Percentiles rank a stretch among this genome's conserved stretches.
These are phyloP conservation scores for Rhododendron kiyosumense DNA, from an alignment of 148 eudicot genomes.

Conservation along the genomic window DNA sequence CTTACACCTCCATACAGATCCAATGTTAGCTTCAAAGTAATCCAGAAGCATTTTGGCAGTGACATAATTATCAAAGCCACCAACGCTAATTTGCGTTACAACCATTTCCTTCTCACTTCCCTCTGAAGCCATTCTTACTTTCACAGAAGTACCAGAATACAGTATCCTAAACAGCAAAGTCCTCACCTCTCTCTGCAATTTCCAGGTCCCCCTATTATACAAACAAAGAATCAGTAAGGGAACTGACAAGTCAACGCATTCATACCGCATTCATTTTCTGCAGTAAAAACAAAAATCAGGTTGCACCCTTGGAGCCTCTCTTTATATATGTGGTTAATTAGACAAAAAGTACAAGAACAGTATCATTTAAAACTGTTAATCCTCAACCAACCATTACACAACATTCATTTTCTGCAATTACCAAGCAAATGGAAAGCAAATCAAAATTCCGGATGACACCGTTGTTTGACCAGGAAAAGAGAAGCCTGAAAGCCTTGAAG, in stretches of 20 bases:
- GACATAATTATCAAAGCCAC: slow-evolving; percentile 56
- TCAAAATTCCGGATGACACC: neutral
- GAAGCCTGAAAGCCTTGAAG: neutral
- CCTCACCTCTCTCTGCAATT: neutral
- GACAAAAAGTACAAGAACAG: slow-evolving; percentile 1
- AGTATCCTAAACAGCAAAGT: neutral
- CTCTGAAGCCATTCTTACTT: slow-evolving; percentile 47
- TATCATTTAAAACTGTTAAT: neutral
- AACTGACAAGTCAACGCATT: neutral
- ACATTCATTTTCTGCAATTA: neutral
- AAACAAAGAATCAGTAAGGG: neutral
- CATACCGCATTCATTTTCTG: neutral
- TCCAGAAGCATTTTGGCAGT: slow-evolving; percentile 59
- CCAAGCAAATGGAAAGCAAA: neutral
- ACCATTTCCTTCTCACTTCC: slow-evolving; percentile 37
- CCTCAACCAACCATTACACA: neutral
- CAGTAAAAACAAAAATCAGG: neutral
- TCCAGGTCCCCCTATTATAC: neutral
- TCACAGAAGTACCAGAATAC: neutral
- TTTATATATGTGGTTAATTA: neutral
- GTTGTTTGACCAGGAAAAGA: neutral
- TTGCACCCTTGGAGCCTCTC: neutral
- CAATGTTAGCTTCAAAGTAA: slow-evolving; percentile 51
- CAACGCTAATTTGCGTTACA: slow-evolving; percentile 71
- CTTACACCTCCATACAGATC: slow-evolving; percentile 75